Percentiles rank a stretch among this genome's conserved stretches.
These are phyloP conservation scores for Tetratostichococcus sp. DNA, from an alignment of 139 green algal genomes.

Conservation along the genomic window DNA sequence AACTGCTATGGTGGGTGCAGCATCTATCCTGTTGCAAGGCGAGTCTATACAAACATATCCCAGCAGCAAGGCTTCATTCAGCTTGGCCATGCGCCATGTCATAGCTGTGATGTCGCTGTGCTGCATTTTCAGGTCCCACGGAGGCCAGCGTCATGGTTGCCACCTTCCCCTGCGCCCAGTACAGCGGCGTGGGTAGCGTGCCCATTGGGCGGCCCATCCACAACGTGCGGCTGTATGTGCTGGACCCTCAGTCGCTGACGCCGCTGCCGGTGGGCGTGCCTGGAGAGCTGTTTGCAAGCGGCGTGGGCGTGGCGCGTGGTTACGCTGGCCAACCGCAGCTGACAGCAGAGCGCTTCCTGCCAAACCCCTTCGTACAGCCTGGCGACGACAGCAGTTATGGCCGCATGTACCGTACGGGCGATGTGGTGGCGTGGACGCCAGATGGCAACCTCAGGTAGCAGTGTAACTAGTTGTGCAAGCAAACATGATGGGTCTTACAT, in stretches of 20 bases:
- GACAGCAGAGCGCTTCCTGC: slow-evolving; percentile 38
- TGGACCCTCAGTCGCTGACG: slow-evolving; percentile 30
- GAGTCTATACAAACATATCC: no score
- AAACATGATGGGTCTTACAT: no score
- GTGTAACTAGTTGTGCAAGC: no score
- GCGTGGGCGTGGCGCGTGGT: slow-evolving; percentile 31
- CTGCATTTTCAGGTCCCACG: not conserved
- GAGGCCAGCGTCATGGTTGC: slow-evolving; percentile 9
- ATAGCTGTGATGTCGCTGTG: no score
- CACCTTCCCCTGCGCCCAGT: not conserved
- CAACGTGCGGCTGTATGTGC: slow-evolving; percentile 41
- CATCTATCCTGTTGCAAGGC: no score
- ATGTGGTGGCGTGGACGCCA: slow-evolving; percentile 33
- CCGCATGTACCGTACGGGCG: slow-evolving; percentile 34
- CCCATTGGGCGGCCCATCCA: slow-evolving; percentile 34
- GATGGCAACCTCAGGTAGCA: slow-evolving; percentile 23
- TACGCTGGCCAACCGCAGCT: slow-evolving; percentile 32
- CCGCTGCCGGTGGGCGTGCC: slow-evolving; percentile 29
- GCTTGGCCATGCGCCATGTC: no score
- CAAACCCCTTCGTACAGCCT: slow-evolving; percentile 33
- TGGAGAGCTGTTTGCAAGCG: slow-evolving; percentile 45
- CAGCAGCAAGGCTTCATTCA: no score
- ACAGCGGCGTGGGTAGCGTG: slow-evolving; percentile 7
- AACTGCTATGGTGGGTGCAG: slow-evolving; percentile 1
- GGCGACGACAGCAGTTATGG: slow-evolving; percentile 19